These are phyloP conservation scores for Malus hybrid DNA, from an alignment of 331 rosid species.

Conservation along the genomic window DNA sequence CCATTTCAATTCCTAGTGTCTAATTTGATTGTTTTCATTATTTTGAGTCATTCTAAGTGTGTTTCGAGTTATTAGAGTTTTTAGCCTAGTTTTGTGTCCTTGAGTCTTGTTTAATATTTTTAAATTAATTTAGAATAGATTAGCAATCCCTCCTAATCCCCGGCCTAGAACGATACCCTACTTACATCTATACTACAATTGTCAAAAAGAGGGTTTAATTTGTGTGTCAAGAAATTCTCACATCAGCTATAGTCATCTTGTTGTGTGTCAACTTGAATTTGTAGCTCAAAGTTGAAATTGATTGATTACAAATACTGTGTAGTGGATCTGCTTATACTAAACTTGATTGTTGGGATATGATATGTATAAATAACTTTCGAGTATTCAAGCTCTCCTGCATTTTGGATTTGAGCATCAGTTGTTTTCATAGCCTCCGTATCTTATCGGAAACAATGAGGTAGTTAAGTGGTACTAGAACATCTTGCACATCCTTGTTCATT, in stretches of 20 bases:
- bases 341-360: background rate
- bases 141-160: too few species aligned
- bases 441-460: conserved; percentile 54
- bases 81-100: too few species aligned
- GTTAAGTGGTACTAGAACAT: conserved; percentile 2
- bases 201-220: too few species aligned
- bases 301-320: background rate
- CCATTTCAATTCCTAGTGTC: too few species aligned
- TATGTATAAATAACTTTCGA: background rate
- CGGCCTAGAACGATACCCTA: too few species aligned
- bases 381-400: background rate
- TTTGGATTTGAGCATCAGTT: conserved; percentile 1
- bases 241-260: background rate
- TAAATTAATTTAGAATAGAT: too few species aligned
- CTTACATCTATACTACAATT: too few species aligned
- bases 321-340: background rate
- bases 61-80: too few species aligned
- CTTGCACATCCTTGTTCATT: conserved; percentile 9
- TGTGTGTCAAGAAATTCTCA: too few species aligned
- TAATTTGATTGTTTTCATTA: too few species aligned
- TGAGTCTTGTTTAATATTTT: too few species aligned
- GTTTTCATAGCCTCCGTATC: conserved; percentile 5
- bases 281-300: background rate
- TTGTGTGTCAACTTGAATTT: background rate
- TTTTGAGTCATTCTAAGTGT: too few species aligned